Base-by-base conservation (phyloP, 2,329 filamentous ascomycete species). In the Chaetomiaceae sp. region DNA sequence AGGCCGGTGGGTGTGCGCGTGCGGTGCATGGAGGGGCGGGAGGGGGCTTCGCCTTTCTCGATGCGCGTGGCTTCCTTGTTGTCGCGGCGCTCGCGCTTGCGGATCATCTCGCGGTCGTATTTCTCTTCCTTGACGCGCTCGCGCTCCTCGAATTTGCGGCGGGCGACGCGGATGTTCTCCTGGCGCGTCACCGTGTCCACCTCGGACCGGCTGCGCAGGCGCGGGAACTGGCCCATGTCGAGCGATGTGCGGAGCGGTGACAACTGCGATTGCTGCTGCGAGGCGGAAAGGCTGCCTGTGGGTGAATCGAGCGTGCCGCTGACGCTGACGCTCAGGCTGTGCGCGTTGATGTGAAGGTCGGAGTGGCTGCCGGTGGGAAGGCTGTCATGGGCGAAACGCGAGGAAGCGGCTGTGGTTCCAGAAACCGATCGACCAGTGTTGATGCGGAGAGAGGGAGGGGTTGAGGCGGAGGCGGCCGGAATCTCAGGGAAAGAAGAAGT, bases 41-140 rank as follows among this genome's bases (percentile, higher is more conserved):
- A 27, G 14, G 39, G 45, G 55, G 67, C 59, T 42, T 66, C 66
- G 37, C 68, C 65, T 52, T 68, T 72, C 58, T 78, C 76, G 9
- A 72, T 61, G 47, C 72, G 70, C 30, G 69, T 68, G 1, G 76
- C 75, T 49, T 79, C 76, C 58, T 74, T 79, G 56, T 68, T 71
- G 46, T 78, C 74, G n/a, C 71, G 71, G 38, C 78, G 77, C 59
- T 82, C 78, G 29, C 74, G 71, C 50, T 75, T 78, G 52, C 70
- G 71, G 47, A 75, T 70, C 65, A 80, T 72, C 54, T 81, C 76
- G 11, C 74, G 73, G 14, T 75, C 78, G 39, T 78, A 77, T 58
- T 81, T 82, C 58, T 81, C 79, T 29, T 81, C 74, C 63, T 83
- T 83, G 43, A 67, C 67, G 14, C 70, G 70, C 61, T 84, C 78